A percentile compares a stretch with the other conserved stretches of the same genome.
These are phyloP conservation scores for Lentinula aciculospora DNA, from an alignment of 768 basidiomycete genomes.

Conservation along the genomic window DNA sequence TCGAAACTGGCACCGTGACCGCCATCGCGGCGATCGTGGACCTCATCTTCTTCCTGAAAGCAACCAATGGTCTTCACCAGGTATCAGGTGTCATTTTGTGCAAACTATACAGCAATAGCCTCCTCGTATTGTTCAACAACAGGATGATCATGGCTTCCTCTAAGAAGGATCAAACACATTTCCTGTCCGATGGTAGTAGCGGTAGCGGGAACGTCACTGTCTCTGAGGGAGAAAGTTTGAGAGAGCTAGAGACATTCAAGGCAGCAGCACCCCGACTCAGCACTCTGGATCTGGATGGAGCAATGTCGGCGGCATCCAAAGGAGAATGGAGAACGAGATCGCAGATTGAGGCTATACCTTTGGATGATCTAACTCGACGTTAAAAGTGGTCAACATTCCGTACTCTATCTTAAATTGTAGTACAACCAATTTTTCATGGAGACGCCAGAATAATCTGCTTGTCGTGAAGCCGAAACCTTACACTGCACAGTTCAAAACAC, in stretches of 20 bases:
- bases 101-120: neutral
- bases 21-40: slow-evolving; percentile 12
- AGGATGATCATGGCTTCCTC: neutral
- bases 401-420: neutral
- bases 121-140: neutral
- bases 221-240: neutral
- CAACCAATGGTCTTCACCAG: neutral
- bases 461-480: too few relatives aligned
- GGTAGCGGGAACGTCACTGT: neutral
- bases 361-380: neutral
- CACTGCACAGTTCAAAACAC: too few relatives aligned
- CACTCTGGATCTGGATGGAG: neutral
- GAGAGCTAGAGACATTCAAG: neutral
- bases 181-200: neutral
- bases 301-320: neutral
- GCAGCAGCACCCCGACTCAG: neutral
- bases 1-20: slow-evolving; percentile 11
- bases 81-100: neutral
- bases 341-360: neutral
- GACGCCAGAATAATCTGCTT: too few relatives aligned
- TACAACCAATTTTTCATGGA: too few relatives aligned
- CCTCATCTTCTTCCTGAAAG: slow-evolving; percentile 10
- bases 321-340: neutral
- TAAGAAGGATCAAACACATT: neutral
- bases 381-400: neutral